Percentiles rank a stretch among this genome's conserved stretches.
Evolutionary conservation across 257 asterid species (phyloP).

Genomic region (Capsicum pubescens): DNA sequence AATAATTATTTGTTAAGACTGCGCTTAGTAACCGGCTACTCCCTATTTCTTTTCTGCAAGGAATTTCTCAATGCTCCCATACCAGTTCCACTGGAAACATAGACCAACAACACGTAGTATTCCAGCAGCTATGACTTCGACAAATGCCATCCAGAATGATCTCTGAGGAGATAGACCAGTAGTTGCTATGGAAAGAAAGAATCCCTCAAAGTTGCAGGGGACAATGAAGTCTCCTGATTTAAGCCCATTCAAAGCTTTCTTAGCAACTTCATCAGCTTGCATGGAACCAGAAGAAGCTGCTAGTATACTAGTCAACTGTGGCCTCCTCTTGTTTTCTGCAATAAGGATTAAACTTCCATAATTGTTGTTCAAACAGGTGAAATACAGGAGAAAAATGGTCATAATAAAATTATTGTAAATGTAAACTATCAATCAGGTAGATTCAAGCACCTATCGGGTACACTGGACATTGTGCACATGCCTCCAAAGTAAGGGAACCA

Average conservation of each 20-base stretch:
- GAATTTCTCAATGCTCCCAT: constrained; percentile 65
- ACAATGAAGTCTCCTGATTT: constrained; percentile 69
- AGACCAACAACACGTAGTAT: constrained; percentile 69
- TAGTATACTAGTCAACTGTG: constrained; percentile 71
- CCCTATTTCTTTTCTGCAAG: constrained; percentile 51
- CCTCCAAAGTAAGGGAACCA: background rate
- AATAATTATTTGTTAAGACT: background rate
- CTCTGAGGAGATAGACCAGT: constrained; percentile 95
- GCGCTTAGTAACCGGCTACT: background rate
- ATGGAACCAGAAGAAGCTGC: constrained; percentile 93
- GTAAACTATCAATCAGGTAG: background rate
- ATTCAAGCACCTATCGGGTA: background rate
- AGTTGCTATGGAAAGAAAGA: constrained; percentile 69
- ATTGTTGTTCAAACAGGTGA: background rate
- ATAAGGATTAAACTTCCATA: background rate
- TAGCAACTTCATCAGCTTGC: constrained; percentile 92
- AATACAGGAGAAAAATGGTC: background rate
- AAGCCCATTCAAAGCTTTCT: constrained; percentile 67
- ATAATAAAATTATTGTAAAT: background rate
- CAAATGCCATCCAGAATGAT: constrained; percentile 74
- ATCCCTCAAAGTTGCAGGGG: constrained; percentile 86
- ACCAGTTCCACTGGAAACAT: constrained; percentile 92
- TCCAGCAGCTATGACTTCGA: constrained; percentile 72
- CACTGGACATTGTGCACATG: background rate
- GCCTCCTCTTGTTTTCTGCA: constrained; percentile 85